These are phyloP conservation scores for Sistotremastrum suecicum DNA, from an alignment of 768 basidiomycete species.

Conservation along the genomic window DNA sequence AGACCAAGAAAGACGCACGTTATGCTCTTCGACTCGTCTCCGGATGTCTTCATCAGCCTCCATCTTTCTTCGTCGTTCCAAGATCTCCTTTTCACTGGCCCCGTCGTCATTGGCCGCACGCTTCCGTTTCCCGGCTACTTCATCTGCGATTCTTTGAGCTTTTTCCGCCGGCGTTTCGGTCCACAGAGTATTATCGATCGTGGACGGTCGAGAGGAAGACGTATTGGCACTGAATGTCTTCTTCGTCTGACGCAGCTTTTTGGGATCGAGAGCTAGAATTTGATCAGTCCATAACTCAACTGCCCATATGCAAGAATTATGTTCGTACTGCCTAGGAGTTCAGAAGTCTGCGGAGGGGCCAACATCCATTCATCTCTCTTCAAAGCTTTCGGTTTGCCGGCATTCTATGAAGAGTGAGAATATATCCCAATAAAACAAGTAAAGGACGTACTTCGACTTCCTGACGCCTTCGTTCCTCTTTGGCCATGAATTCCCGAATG, in stretches of 20 bases:
- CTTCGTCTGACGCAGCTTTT: slow-evolving; percentile 57
- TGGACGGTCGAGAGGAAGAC: slow-evolving; percentile 19
- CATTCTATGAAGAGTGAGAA: slow-evolving; percentile 35
- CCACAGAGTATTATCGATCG: slow-evolving; percentile 63
- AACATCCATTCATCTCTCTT: slow-evolving; percentile 98
- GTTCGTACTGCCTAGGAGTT: slow-evolving; percentile 60
- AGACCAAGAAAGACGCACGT: slow-evolving; percentile 29
- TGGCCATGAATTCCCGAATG: slow-evolving; percentile 71
- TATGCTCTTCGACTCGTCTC: slow-evolving; percentile 66
- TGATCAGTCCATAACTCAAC: neutral
- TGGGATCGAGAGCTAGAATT: slow-evolving; percentile 65
- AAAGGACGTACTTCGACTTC: slow-evolving; percentile 39
- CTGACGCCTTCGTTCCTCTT: slow-evolving; percentile 65
- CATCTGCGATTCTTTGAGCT: slow-evolving; percentile 84
- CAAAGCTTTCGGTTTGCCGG: slow-evolving; percentile 58
- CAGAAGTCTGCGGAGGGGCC: slow-evolving; percentile 73
- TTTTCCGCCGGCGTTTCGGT: slow-evolving; percentile 94
- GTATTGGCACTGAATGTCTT: slow-evolving; percentile 56
- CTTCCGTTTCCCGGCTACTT: slow-evolving; percentile 83
- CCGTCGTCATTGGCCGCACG: slow-evolving; percentile 42
- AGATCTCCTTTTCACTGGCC: slow-evolving; percentile 22
- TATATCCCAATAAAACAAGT: neutral
- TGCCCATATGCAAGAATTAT: neutral
- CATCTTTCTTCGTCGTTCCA: slow-evolving; percentile 37
- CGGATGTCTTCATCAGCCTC: slow-evolving; percentile 57